Conservation (phyloP, 805 yeast species). For the Tetrapisispora fleetii region DNA sequence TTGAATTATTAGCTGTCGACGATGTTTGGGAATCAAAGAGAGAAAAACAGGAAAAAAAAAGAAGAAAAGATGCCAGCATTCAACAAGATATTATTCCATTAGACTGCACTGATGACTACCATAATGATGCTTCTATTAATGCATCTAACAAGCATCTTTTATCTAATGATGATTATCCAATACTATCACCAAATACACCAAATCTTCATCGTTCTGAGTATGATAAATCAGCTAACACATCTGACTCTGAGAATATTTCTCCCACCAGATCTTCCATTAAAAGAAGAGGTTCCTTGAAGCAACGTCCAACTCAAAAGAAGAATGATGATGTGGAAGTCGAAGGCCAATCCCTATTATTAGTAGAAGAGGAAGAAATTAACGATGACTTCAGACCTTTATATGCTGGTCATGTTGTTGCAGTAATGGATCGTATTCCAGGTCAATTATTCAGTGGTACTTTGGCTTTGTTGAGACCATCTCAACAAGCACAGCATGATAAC, state of each 20-base stretch:
- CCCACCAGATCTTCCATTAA: slow-evolving; percentile 26
- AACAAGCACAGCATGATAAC: slow-evolving; percentile 55
- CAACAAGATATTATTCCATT: slow-evolving; percentile 34
- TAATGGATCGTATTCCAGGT: slow-evolving; percentile 93
- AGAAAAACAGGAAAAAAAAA: slow-evolving; percentile 94
- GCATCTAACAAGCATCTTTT: slow-evolving; percentile 18
- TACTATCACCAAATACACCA: slow-evolving; percentile 3
- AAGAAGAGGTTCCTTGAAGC: slow-evolving; percentile 85
- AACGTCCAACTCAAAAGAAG: slow-evolving; percentile 94
- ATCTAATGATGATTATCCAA: not conserved
- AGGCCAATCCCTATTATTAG: slow-evolving; percentile 84
- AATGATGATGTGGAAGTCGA: slow-evolving; percentile 98
- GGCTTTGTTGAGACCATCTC: slow-evolving; percentile 91
- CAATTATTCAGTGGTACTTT: slow-evolving; percentile 91
- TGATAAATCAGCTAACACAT: slow-evolving; percentile 2
- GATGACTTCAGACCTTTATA: slow-evolving; percentile 89
- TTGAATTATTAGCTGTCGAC: slow-evolving; percentile 86
- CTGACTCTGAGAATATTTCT: slow-evolving; percentile 19
- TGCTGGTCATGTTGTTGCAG: slow-evolving; percentile 98
- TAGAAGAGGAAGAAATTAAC: slow-evolving; percentile 91
- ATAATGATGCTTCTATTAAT: slow-evolving; percentile 59
- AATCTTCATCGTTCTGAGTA: slow-evolving; percentile 2
- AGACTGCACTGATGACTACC: slow-evolving; percentile 51
- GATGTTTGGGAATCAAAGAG: slow-evolving; percentile 96
- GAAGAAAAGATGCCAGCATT: slow-evolving; percentile 57